These are phyloP conservation scores for Dioszegia crocea DNA, from an alignment of 768 basidiomycete species.

Conservation along the genomic window DNA sequence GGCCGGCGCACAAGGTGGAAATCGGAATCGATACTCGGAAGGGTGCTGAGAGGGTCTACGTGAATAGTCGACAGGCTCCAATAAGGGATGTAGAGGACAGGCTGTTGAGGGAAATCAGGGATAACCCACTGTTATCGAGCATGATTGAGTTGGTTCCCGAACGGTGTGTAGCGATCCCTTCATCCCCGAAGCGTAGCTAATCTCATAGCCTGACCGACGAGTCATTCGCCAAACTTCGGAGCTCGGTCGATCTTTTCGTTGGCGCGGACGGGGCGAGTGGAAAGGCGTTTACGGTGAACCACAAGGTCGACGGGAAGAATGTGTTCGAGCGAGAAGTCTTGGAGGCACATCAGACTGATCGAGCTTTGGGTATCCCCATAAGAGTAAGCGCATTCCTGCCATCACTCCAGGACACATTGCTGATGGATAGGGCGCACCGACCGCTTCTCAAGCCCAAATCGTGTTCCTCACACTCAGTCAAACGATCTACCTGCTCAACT, in stretches of 20 bases:
- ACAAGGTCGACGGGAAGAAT: slow-evolving; percentile 1
- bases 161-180: no score
- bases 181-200: no score
- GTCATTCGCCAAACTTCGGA: background rate
- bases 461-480: slow-evolving; percentile 8
- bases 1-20: slow-evolving; percentile 9
- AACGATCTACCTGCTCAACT: slow-evolving; percentile 11
- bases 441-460: slow-evolving; percentile 5
- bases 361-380: slow-evolving; percentile 8
- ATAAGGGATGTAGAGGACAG: slow-evolving; percentile 11
- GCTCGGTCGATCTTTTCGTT: background rate
- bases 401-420: background rate
- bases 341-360: slow-evolving; percentile 8
- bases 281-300: slow-evolving; percentile 6
- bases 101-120: slow-evolving; percentile 7
- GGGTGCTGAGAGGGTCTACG: slow-evolving; percentile 6
- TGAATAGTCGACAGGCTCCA: slow-evolving; percentile 8
- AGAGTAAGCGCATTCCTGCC: background rate
- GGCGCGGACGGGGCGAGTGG: slow-evolving; percentile 7
- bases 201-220: slow-evolving; percentile 8
- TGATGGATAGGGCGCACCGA: background rate
- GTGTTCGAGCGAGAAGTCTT: slow-evolving; percentile 9
- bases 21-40: slow-evolving; percentile 8
- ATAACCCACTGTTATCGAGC: background rate
- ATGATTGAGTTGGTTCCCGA: slow-evolving; percentile 10